Conservation (phyloP, 2,329 filamentous ascomycete genomes). For the Volutella citrinella region DNA sequence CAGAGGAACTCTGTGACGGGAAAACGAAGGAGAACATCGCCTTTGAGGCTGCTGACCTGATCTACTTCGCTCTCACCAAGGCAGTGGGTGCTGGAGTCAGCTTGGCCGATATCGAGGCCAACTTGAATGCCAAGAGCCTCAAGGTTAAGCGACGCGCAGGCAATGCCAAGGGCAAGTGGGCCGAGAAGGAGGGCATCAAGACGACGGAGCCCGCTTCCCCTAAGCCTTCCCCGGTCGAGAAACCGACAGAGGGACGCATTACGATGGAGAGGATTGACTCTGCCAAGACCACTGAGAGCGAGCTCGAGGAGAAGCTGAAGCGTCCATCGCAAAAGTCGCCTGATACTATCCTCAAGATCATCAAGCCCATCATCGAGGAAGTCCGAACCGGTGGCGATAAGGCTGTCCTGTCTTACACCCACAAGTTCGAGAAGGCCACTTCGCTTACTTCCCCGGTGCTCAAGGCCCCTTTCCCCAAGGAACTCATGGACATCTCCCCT, state of each 20-base stretch:
- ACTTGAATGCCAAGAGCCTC: conserved; percentile 88
- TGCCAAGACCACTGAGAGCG: conserved; percentile 57
- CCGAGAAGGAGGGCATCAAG: conserved; percentile 72
- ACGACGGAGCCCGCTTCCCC: conserved; percentile 34
- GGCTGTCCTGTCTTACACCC: conserved; percentile 86
- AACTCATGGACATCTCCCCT: conserved; percentile 78
- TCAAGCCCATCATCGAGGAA: conserved; percentile 86
- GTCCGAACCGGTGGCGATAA: conserved; percentile 82
- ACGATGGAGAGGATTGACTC: conserved; percentile 79
- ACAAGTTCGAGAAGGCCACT: conserved; percentile 97
- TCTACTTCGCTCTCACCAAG: conserved; percentile 94
- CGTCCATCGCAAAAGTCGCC: conserved; percentile 91
- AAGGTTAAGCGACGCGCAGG: conserved; percentile 93
- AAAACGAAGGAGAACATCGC: conserved; percentile 79
- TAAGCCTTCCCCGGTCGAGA: conserved; percentile 32
- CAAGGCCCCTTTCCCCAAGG: conserved; percentile 80
- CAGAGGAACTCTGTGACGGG: conserved; percentile 89
- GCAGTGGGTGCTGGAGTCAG: conserved; percentile 81
- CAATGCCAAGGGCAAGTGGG: conserved; percentile 92
- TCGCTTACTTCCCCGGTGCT: conserved; percentile 86
- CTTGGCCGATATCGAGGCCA: conserved; percentile 85
- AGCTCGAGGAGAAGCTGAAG: conserved; percentile 73
- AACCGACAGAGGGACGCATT: conserved; percentile 56
- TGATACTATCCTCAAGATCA: conserved; percentile 89
- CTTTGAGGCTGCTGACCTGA: conserved; percentile 90